Conservation (phyloP, 768 basidiomycete genomes). For the Suillus paluster region DNA sequence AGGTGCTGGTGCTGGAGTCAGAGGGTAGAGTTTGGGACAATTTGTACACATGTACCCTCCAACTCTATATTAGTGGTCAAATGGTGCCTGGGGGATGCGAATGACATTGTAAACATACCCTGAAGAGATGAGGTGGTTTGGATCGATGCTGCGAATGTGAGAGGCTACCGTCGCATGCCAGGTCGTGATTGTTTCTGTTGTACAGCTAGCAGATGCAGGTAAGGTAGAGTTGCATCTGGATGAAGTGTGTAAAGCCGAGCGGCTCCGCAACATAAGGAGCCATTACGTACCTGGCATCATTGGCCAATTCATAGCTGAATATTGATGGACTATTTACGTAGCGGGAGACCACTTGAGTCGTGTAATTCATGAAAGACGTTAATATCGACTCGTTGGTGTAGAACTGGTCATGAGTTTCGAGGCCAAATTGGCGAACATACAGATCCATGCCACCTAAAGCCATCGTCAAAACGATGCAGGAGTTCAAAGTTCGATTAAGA, state of each 20-base stretch:
- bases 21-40: constrained; percentile 60
- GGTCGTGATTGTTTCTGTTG: constrained; percentile 53
- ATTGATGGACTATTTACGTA: constrained; percentile 58
- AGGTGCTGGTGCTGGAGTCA: constrained; percentile 35
- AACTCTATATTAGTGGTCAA: constrained; percentile 32
- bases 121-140: constrained; percentile 66
- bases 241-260: constrained; percentile 6
- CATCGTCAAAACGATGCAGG: constrained; percentile 10
- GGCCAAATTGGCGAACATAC: constrained; percentile 57
- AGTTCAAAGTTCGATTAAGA: constrained; percentile 1
- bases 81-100: constrained; percentile 8
- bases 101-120: constrained; percentile 46
- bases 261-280: neutral
- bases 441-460: constrained; percentile 64
- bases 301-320: constrained; percentile 65
- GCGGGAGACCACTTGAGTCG: constrained; percentile 55
- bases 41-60: constrained; percentile 63
- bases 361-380: constrained; percentile 60
- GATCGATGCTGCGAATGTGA: constrained; percentile 52
- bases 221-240: constrained; percentile 62
- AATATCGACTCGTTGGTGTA: constrained; percentile 56
- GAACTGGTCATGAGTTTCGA: constrained; percentile 57
- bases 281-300: constrained; percentile 57
- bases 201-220: constrained; percentile 46
- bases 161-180: constrained; percentile 57